Evolutionary conservation across 495 filamentous ascomycete species (phyloP), one percentile per base, ranked within the genome.

Genomic region (Aspergillus heteromorphus): DNA sequence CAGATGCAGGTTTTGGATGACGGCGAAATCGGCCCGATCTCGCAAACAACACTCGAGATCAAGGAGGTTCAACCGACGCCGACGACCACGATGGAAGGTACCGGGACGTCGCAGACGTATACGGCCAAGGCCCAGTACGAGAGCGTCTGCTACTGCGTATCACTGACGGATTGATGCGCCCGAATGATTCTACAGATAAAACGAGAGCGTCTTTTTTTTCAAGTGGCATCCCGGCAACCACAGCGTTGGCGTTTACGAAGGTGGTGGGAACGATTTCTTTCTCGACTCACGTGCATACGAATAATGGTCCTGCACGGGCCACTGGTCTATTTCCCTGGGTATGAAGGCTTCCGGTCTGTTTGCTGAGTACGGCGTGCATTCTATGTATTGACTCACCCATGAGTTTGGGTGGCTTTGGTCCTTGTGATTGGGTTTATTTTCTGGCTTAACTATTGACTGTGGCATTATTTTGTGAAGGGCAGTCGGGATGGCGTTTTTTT

Each of bases 1-100:
- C 83, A 91, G 60, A 86, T 88, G 73, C 73, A 83, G 59, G 76
- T 95, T 18, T 66, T 80, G 34, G 61, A 75, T 16, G 65, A 82
- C 54, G 75, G 77, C 4, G 55, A 62, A 4, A 62, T 83, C 9
- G 62, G 65, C 8, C 71, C 76, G 18, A 63, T 81, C 6, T 68
- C 77, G 0, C 69, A 69, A 1, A 67, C 82, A 21, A 77, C 73
- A 2, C 68, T 92, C 20, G 60, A 77, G 19, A 80, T 92, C 23
- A 70, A 79, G 45, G 89, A 91, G 69, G 63, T 68, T 14, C 72
- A 81, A 58, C 77, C 80, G 13, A 70, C 65, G 11, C 62, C 72
- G 8, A 69, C 73, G 10, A 74, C 70, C 6, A 73, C 71, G 13
- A 51, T 63, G 36, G 61, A 60, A 48, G 61, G 50, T 10, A 25